Evolutionary conservation across 768 basidiomycete species (phyloP).

Genomic region (Steccherinum ochraceum): DNA sequence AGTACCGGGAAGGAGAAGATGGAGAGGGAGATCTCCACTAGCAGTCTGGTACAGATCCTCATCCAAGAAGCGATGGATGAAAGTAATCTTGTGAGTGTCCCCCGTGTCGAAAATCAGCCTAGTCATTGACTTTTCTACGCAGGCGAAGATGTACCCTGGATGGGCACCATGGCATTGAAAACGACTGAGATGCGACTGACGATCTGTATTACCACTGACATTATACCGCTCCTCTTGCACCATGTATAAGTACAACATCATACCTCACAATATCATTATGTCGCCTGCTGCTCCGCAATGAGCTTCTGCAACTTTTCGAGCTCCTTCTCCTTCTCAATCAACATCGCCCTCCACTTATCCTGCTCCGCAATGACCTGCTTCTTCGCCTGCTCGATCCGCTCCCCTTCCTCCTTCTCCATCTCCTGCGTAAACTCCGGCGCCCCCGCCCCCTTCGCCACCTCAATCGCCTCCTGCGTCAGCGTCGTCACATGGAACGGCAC

Average conservation of each 20-base stretch:
- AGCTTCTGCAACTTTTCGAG: conserved; percentile 62
- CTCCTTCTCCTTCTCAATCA: conserved; percentile 83
- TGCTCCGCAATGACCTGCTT: conserved; percentile 69
- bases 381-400: conserved; percentile 70
- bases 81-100: conserved; percentile 54
- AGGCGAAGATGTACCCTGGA: conserved; percentile 89
- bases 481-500: conserved; percentile 57
- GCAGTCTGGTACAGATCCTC: conserved; percentile 84
- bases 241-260: not conserved
- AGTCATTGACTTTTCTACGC: conserved; percentile 4
- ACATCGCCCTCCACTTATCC: conserved; percentile 56
- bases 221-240: not conserved
- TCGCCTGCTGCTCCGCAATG: conserved; percentile 15
- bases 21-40: conserved; percentile 49
- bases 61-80: conserved; percentile 83
- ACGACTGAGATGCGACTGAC: not conserved
- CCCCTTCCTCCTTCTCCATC: conserved; percentile 87
- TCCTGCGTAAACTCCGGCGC: conserved; percentile 77
- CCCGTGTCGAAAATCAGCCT: no score
- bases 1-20: conserved; percentile 32
- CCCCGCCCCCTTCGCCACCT: conserved; percentile 56
- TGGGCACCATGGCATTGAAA: conserved; percentile 78
- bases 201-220: conserved; percentile 1
- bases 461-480: conserved; percentile 45
- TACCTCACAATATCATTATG: conserved; percentile 1